Conservation (phyloP, 1,284 basidiomycete species). For the Uromyces viciae-fabae region DNA sequence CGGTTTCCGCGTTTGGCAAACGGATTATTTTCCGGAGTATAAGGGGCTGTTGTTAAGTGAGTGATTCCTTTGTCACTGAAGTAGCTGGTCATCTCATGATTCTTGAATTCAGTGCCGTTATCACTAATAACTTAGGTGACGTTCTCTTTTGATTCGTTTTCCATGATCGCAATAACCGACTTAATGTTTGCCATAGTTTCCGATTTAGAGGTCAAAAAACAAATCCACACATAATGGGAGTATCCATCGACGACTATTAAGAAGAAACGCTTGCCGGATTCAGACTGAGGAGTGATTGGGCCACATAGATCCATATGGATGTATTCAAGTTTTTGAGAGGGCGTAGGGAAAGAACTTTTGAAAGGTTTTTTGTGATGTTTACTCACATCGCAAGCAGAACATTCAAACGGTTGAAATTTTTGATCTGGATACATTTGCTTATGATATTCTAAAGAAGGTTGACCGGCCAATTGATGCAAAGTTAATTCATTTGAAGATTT, state of each 20-base stretch:
- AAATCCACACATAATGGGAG: slow-evolving; percentile 5
- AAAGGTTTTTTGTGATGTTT: not conserved
- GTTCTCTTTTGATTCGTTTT: not conserved
- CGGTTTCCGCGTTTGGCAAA: not conserved
- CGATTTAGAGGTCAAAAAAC: not conserved
- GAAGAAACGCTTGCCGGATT: not conserved
- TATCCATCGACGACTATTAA: not conserved
- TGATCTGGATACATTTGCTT: not conserved
- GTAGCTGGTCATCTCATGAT: not conserved
- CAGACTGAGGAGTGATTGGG: not conserved
- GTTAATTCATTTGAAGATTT: not conserved
- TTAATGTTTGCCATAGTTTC: not conserved
- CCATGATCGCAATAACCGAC: not conserved
- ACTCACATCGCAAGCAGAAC: not conserved
- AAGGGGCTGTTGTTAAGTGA: not conserved
- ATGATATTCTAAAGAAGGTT: slow-evolving; percentile 4
- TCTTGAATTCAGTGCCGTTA: not conserved
- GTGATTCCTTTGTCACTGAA: not conserved
- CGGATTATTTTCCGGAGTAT: not conserved
- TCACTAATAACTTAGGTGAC: not conserved
- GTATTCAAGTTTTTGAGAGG: not conserved
- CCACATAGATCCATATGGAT: not conserved
- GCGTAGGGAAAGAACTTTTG: not conserved
- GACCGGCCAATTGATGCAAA: slow-evolving; percentile 4
- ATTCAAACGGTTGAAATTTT: not conserved